Evolutionary conservation across 139 green algal species (phyloP), one percentile per base, ranked within the genome.

Genomic region (Chlorella sorokiniana): DNA sequence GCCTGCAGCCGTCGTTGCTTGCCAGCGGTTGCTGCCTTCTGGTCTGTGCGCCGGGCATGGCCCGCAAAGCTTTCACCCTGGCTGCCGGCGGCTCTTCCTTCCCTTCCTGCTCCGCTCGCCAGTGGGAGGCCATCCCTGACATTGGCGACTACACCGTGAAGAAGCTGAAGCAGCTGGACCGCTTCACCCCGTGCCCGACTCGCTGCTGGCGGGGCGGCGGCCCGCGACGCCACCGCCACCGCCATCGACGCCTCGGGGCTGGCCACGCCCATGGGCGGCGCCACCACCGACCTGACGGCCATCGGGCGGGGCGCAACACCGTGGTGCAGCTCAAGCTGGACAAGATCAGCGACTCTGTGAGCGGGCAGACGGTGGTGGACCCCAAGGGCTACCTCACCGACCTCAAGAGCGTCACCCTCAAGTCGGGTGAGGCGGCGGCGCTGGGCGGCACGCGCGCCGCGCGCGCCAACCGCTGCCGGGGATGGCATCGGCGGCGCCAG

Each of bases 351-450:
- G 97, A 99, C 86, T 92, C 83, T 23, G 95, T 98, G 65, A 91
- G 79, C 29, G 97, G 96, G 2, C 94, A 99, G 91, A 98, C 96
- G 27, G 93, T 97, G 76, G 95, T 99, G 44, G 97, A 99, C 85
- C 97, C 97, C 79, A 99, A 98, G 87, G 97, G 97, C 22, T 99
- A 99, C 90, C 89, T 99, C 44, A 99, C 97, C 14, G 93, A 97
- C 83, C 90, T 99, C 40, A 95, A 93, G 84, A 90, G 77, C 72
- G 95, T 95, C 68, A 91, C 91, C 41, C 78, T 94, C 51, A 87
- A 84, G 67, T 90, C 79, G 7, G 61, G 64, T 86, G 71, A n/a
- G n/a, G n/a, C n/a, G n/a, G n/a, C n/a, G n/a, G n/a, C 41, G 90
- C 59, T 82, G 74, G n/a, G n/a, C n/a, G n/a, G n/a, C n/a, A n/a